Evolutionary conservation across 148 eudicot species (phyloP).

Genomic region (Nyssa sinensis): DNA sequence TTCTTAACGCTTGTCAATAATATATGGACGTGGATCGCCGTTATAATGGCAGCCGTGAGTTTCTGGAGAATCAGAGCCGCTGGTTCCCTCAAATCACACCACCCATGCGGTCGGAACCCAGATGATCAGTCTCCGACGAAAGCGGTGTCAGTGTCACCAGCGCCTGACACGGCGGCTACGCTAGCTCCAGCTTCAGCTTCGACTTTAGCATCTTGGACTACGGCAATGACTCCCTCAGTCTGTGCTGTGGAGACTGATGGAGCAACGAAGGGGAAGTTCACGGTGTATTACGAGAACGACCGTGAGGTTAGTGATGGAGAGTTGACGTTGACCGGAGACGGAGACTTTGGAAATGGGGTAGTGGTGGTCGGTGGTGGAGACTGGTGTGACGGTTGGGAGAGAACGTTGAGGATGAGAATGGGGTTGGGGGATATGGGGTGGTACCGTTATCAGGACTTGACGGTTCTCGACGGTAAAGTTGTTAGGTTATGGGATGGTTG

Average conservation of each 20-base stretch:
- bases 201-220: neutral
- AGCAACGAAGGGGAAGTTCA: constrained; percentile 36
- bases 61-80: constrained; percentile 35
- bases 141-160: constrained; percentile 4
- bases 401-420: constrained; percentile 38
- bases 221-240: neutral
- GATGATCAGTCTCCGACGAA: neutral
- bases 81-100: neutral
- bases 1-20: constrained; percentile 35
- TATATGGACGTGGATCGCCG: constrained; percentile 58
- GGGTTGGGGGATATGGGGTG: constrained; percentile 53
- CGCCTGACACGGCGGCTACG: neutral
- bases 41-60: constrained; percentile 50
- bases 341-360: constrained; percentile 17
- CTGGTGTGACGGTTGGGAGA: constrained; percentile 20
- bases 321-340: too few relatives aligned
- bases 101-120: neutral
- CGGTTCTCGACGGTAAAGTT: constrained; percentile 53
- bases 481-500: constrained; percentile 61
- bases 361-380: constrained; percentile 9
- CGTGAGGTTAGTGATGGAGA: neutral
- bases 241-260: constrained; percentile 4
- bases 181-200: neutral
- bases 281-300: constrained; percentile 24
- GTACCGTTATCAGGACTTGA: constrained; percentile 55